A percentile compares a stretch with the other conserved stretches of the same genome.
phyloP scores from a whole-genome alignment of 257 asterid species.

The Anisodus acutangulus region DNA sequence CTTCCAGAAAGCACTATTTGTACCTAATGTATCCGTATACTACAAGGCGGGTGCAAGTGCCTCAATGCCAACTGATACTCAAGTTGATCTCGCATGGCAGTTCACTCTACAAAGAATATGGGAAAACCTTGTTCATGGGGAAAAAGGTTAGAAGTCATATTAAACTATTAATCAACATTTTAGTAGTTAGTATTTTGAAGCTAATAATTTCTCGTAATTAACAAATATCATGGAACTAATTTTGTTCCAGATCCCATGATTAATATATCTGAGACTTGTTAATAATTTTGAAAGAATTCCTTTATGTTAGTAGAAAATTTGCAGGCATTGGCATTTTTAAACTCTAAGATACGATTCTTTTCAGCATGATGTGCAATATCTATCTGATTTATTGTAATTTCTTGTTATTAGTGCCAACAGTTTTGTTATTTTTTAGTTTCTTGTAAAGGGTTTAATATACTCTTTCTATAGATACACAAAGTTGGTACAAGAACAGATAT shows the following conservation, averaged over 20 bases:
- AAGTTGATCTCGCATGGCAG: conserved; percentile 93
- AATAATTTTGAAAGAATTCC: not conserved
- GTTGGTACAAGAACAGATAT: not conserved
- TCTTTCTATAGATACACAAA: not conserved
- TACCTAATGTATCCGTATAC: conserved; percentile 87
- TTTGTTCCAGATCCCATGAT: not conserved
- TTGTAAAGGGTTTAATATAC: not conserved
- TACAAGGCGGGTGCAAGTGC: conserved; percentile 75
- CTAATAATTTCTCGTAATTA: conserved; percentile 1
- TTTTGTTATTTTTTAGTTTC: not conserved
- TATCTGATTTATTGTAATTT: not conserved
- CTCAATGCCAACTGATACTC: conserved; percentile 57
- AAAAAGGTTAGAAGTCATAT: conserved; percentile 52
- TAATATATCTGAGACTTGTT: not conserved
- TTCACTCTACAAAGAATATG: conserved; percentile 80
- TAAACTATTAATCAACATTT: not conserved
- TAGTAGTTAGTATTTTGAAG: conserved; percentile 7
- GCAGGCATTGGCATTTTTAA: not conserved
- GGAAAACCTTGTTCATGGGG: conserved; percentile 69
- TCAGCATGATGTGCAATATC: not conserved
- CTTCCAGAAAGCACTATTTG: conserved; percentile 88
- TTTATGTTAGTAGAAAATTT: not conserved
- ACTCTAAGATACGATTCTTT: not conserved
- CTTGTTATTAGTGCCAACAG: not conserved
- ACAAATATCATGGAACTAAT: conserved; percentile 14